Conservation (phyloP, 768 basidiomycete genomes). For the Mycena pura region DNA sequence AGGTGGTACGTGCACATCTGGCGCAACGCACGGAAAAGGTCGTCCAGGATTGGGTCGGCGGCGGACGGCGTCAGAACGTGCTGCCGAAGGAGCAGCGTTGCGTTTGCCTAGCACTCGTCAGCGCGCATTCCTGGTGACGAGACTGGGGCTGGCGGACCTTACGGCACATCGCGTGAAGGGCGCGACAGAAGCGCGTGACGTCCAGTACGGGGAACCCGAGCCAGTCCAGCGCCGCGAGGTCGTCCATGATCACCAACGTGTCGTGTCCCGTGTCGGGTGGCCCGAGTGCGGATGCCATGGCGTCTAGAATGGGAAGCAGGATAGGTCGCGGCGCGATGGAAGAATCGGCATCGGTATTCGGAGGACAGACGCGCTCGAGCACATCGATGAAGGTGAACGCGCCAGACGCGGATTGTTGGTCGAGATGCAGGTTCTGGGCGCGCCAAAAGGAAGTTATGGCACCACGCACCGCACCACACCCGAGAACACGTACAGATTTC, state of each 20-base stretch:
- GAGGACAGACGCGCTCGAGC: slow-evolving; percentile 42
- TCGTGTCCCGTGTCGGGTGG: slow-evolving; percentile 11
- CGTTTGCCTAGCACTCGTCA: too few relatives aligned
- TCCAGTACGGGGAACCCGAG: slow-evolving; percentile 62
- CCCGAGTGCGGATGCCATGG: slow-evolving; percentile 38
- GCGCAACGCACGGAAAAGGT: slow-evolving; percentile 62
- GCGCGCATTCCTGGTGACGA: background rate
- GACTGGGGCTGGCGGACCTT: slow-evolving; percentile 47
- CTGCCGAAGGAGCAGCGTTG: slow-evolving; percentile 68
- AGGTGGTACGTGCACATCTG: slow-evolving; percentile 74
- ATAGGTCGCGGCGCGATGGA: slow-evolving; percentile 26
- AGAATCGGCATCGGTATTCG: slow-evolving; percentile 25
- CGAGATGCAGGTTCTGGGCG: slow-evolving; percentile 47
- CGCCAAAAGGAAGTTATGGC: background rate
- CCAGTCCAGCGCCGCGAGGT: slow-evolving; percentile 74
- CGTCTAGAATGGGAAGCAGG: slow-evolving; percentile 45
- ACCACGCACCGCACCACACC: too few relatives aligned
- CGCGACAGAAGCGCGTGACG: slow-evolving; percentile 64
- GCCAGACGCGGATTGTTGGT: slow-evolving; percentile 43
- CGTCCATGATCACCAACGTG: slow-evolving; percentile 71
- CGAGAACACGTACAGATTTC: slow-evolving; percentile 61
- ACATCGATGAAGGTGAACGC: slow-evolving; percentile 64
- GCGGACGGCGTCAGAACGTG: slow-evolving; percentile 56
- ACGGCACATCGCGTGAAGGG: slow-evolving; percentile 59
- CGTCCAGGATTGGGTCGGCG: slow-evolving; percentile 55